Base-by-base conservation (phyloP, 169 alveolate genomes). In the Plasmodium gaboni region DNA sequence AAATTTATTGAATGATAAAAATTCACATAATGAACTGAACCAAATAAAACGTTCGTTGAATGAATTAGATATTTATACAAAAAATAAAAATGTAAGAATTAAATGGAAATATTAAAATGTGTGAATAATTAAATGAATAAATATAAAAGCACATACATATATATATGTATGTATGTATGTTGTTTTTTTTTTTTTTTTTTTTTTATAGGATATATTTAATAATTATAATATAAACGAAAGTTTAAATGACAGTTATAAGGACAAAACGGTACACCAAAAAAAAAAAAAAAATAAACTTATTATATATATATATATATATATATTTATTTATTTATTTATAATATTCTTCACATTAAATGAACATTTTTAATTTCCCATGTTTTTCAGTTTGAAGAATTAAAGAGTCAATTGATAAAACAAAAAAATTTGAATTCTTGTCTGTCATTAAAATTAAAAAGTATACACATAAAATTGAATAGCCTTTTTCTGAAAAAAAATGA, bases 401-500 rank as follows among this genome's bases (percentile, higher is more conserved):
- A 57, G 59, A 64, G 28, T 22, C 78, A 78, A 32, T 42, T 78
- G n/a, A 44, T 64, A 7, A 78, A 78, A 22, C 89, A 78, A 51
- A 78, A 78, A 60, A 63, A 67, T 24, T 57, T 78, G 68, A 78
- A 78, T 51, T 46, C 68, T 15, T 78, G 57, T 15, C 46, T 78
- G 15, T 64, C 89, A 15, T 24, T 78, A 69, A 78, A 78, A 70
- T 44, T 78, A 12, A 68, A 59, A 65, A 78, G 89, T 46, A 78
- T 78, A 26, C 89, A 78, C 60, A 78, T 78, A 19, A 78, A 78
- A 46, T 13, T 78, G 19, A 78, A 59, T 57, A 78, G 22, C 48
- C 44, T 78, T 7, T 78, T 50, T 65, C 57, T 70, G 60, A 78
- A 78, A 22, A 78, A 46, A 69, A 70, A 48, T 46, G 71, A 78